These are phyloP conservation scores for Hymenoscyphus scutula DNA, from an alignment of 2,329 filamentous ascomycete genomes.

Conservation along the genomic window DNA sequence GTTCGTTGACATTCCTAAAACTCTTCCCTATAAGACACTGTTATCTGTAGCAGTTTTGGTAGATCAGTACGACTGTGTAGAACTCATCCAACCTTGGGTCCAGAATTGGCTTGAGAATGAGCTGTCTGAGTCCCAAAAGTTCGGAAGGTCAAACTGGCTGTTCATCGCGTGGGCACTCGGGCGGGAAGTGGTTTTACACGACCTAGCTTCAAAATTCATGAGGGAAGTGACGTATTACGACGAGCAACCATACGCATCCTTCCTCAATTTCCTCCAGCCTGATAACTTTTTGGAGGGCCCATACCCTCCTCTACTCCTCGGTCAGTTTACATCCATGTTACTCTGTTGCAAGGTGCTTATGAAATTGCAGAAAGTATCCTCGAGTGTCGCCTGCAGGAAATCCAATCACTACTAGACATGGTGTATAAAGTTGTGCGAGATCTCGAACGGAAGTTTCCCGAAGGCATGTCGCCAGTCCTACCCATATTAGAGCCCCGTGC, in stretches of 20 bases:
- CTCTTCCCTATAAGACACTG: conserved; percentile 4
- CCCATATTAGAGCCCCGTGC: not conserved
- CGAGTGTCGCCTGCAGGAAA: not conserved
- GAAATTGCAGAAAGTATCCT: not conserved
- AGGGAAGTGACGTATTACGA: not conserved
- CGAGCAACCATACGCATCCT: not conserved
- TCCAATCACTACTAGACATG: not conserved
- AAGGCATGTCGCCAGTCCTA: not conserved
- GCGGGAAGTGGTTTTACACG: not conserved
- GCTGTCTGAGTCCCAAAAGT: not conserved
- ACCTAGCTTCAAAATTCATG: not conserved
- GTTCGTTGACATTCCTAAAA: conserved; percentile 10
- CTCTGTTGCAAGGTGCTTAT: not conserved
- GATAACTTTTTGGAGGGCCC: not conserved
- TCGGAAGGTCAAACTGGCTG: not conserved
- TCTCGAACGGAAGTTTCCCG: not conserved
- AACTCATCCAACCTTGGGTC: conserved; percentile 15
- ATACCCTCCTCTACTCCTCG: not conserved
- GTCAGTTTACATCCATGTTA: not conserved
- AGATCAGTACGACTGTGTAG: conserved; percentile 19
- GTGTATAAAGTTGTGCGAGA: not conserved
- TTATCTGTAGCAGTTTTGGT: conserved; percentile 13
- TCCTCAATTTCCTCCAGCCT: not conserved
- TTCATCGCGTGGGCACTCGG: conserved; percentile 5
- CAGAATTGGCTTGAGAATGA: not conserved